These are phyloP conservation scores for Raphanus sativus DNA, from an alignment of 345 rosid genomes.

Conservation along the genomic window DNA sequence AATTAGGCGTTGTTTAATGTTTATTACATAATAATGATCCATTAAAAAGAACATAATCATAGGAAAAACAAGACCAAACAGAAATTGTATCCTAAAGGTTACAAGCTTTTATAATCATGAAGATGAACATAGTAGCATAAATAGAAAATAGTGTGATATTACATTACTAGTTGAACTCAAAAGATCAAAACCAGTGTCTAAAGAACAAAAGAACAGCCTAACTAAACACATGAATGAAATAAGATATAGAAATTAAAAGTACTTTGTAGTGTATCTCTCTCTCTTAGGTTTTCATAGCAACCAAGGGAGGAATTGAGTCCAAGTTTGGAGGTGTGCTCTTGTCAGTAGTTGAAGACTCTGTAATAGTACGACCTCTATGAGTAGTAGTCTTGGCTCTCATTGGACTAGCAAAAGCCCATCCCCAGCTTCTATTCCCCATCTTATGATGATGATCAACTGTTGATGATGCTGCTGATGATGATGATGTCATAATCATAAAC, in stretches of 20 bases:
- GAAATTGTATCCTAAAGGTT: conserved; percentile 24
- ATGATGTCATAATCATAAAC: conserved; percentile 67
- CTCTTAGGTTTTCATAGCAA: conserved; percentile 57
- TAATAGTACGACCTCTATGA: conserved; percentile 38
- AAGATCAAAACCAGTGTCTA: conserved; percentile 29
- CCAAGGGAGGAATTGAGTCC: conserved; percentile 68
- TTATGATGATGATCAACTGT: conserved; percentile 37
- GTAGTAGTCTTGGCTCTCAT: conserved; percentile 70
- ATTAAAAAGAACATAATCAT: conserved; percentile 5
- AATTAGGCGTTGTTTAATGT: background rate
- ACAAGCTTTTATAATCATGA: conserved; percentile 23
- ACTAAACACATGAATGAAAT: conserved; percentile 36
- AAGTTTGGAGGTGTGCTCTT: conserved; percentile 46
- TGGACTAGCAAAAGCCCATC: conserved; percentile 94
- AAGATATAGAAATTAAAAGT: background rate
- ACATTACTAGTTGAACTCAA: conserved; percentile 19
- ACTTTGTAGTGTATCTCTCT: background rate
- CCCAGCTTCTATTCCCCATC: conserved; percentile 60
- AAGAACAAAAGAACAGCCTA: conserved; percentile 30
- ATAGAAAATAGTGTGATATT: conserved; percentile 14
- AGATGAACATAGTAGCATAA: conserved; percentile 13
- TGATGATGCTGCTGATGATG: conserved; percentile 54
- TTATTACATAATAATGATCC: conserved; percentile 6
- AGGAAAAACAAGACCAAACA: conserved; percentile 25
- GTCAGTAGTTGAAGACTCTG: conserved; percentile 28